These are phyloP conservation scores for Pseudogymnoascus sp. DNA, from an alignment of 2,329 filamentous ascomycete species.

Conservation along the genomic window DNA sequence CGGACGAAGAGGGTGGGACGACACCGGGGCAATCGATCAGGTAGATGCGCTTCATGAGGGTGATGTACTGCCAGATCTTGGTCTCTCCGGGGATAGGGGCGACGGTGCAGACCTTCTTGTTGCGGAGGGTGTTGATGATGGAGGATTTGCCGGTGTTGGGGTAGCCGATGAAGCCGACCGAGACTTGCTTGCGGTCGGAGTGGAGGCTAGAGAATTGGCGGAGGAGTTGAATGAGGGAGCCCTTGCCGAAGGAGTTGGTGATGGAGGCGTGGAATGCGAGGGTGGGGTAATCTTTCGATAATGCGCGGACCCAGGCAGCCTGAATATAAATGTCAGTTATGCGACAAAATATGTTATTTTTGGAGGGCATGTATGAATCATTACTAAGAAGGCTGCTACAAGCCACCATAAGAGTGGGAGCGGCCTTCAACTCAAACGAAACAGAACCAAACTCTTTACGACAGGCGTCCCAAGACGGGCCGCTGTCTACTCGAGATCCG, in stretches of 20 bases:
- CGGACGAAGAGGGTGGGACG: constrained; percentile 77
- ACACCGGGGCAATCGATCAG: constrained; percentile 96
- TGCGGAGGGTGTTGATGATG: constrained; percentile 91
- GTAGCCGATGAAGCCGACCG: constrained; percentile 67
- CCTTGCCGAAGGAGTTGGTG: constrained; percentile 95
- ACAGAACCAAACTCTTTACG: constrained; percentile 62
- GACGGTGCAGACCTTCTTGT: constrained; percentile 89
- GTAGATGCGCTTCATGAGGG: constrained; percentile 87
- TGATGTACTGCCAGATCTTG: constrained; percentile 97
- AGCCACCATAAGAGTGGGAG: constrained; percentile 53
- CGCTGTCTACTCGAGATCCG: constrained; percentile 60
- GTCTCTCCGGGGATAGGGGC: constrained; percentile 95
- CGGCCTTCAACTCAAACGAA: constrained; percentile 97
- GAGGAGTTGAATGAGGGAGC: constrained; percentile 82
- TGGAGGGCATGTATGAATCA: constrained; percentile 69
- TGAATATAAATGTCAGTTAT: constrained; percentile 34
- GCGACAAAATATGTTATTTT: constrained; percentile 20
- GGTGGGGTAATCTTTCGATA: constrained; percentile 89
- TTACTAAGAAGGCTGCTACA: constrained; percentile 96
- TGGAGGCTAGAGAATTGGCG: constrained; percentile 89
- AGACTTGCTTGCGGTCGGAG: constrained; percentile 86
- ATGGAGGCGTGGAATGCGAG: constrained; percentile 91
- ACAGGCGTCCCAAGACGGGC: constrained; percentile 82
- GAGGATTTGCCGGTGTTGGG: constrained; percentile 95
- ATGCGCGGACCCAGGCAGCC: constrained; percentile 84